phyloP scores from a whole-genome alignment of 345 rosid species.

The Syzygium aqueum region DNA sequence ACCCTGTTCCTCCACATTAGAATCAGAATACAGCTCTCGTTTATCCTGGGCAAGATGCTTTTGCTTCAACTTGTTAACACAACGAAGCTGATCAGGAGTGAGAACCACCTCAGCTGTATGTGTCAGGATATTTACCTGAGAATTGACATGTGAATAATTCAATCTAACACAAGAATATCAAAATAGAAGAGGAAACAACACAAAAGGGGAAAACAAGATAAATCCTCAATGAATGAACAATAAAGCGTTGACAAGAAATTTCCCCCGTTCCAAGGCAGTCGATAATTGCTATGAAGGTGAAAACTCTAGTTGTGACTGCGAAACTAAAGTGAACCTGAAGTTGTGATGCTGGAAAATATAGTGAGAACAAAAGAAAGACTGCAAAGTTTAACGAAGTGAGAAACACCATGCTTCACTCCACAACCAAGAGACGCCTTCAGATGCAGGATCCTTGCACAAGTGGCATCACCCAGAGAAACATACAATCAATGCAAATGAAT shows the following conservation, averaged over 20 bases:
- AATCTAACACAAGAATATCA: background rate
- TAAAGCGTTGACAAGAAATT: background rate
- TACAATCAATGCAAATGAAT: background rate
- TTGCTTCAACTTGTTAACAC: constrained; percentile 9
- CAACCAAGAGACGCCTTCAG: background rate
- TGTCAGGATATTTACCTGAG: constrained; percentile 53
- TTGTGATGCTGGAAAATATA: background rate
- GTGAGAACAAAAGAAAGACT: background rate
- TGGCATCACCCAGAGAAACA: background rate
- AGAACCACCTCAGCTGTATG: constrained; percentile 34
- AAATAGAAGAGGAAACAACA: background rate
- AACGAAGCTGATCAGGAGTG: background rate
- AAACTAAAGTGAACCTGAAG: background rate
- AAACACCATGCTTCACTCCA: background rate
- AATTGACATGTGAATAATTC: background rate
- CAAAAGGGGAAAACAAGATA: background rate
- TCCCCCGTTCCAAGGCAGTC: background rate
- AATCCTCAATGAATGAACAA: background rate
- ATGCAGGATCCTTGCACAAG: background rate
- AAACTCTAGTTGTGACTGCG: background rate
- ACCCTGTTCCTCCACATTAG: background rate
- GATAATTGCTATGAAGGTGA: background rate
- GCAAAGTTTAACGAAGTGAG: background rate
- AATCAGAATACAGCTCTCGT: constrained; percentile 9
- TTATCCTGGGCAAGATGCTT: constrained; percentile 15